phyloP scores from a whole-genome alignment of 1,284 basidiomycete species.

The Boletellus dicymbophilus region DNA sequence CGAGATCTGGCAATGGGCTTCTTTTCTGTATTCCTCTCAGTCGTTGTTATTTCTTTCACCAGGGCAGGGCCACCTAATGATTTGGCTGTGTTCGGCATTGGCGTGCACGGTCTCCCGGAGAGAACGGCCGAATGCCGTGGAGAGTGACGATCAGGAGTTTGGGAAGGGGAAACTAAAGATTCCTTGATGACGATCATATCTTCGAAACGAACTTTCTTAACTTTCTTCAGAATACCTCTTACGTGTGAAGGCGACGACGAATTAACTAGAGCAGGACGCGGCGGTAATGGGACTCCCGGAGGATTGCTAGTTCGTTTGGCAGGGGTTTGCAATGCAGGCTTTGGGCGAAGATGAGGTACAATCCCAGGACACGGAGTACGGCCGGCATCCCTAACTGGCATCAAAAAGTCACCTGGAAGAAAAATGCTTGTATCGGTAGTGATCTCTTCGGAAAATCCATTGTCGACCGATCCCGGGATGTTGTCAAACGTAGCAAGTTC shows the following conservation, averaged over 20 bases:
- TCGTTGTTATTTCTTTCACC: slow-evolving; percentile 1
- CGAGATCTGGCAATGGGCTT: slow-evolving; percentile 11
- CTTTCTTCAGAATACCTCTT: slow-evolving; percentile 35
- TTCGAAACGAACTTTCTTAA: slow-evolving; percentile 34
- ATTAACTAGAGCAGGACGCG: slow-evolving; percentile 30
- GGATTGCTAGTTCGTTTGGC: slow-evolving; percentile 13
- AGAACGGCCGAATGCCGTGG: slow-evolving; percentile 13
- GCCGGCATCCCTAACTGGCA: slow-evolving; percentile 6
- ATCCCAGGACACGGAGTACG: not conserved
- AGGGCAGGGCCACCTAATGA: not conserved
- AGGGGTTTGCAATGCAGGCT: not conserved
- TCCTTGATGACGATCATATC: slow-evolving; percentile 15
- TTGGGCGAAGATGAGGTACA: slow-evolving; percentile 1
- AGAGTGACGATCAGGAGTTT: slow-evolving; percentile 11
- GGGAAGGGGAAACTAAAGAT: not conserved
- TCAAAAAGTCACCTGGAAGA: slow-evolving; percentile 12
- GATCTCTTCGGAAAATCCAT: slow-evolving; percentile 1
- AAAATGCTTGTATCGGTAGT: slow-evolving; percentile 9
- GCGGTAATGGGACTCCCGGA: slow-evolving; percentile 30
- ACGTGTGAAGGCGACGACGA: slow-evolving; percentile 29
- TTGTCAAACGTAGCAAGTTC: slow-evolving; percentile 18
- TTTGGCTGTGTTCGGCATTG: slow-evolving; percentile 5
- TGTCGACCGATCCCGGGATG: slow-evolving; percentile 4
- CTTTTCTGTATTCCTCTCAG: slow-evolving; percentile 7
- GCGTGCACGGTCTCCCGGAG: slow-evolving; percentile 14